phyloP scores from a whole-genome alignment of 495 filamentous ascomycete genomes.

The Tuber borchii region DNA sequence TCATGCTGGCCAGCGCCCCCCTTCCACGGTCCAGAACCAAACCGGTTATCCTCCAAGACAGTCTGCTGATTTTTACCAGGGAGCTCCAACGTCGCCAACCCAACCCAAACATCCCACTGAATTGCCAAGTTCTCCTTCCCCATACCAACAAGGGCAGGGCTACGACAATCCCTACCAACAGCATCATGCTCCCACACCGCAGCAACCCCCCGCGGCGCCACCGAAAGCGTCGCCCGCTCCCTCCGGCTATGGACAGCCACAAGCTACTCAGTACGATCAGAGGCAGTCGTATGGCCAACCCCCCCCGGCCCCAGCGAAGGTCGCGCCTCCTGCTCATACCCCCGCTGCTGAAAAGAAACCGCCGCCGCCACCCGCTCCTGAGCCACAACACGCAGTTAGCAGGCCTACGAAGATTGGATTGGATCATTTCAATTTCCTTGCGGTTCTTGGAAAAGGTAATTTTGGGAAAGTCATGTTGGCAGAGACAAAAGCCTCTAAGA shows the following conservation, averaged over 20 bases:
- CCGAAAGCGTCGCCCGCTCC: constrained; percentile 34
- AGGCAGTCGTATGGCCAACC: constrained; percentile 12
- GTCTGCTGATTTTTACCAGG: constrained; percentile 33
- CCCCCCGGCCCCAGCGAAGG: background rate
- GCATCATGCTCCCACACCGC: constrained; percentile 1
- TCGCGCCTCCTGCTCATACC: constrained; percentile 17
- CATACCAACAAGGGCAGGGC: constrained; percentile 25
- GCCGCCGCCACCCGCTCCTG: constrained; percentile 43
- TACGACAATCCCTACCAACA: constrained; percentile 32
- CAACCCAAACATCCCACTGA: constrained; percentile 45
- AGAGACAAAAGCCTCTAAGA: constrained; percentile 84
- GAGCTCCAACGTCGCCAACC: constrained; percentile 42
- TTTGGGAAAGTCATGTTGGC: constrained; percentile 99
- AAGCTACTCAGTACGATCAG: background rate
- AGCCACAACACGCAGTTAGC: constrained; percentile 45
- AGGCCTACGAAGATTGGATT: constrained; percentile 68
- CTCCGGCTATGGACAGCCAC: constrained; percentile 13
- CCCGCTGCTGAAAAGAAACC: constrained; percentile 48
- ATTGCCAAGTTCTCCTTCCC: constrained; percentile 25
- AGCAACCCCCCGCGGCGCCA: constrained; percentile 40
- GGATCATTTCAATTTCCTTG: constrained; percentile 98
- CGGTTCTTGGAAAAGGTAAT: constrained; percentile 97
- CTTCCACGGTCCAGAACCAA: constrained; percentile 43
- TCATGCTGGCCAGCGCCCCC: constrained; percentile 29
- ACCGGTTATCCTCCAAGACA: constrained; percentile 41